A percentile compares a stretch with the other conserved stretches of the same genome.
Conservation (phyloP, 345 rosid genomes). For the Reutealis trisperma region DNA sequence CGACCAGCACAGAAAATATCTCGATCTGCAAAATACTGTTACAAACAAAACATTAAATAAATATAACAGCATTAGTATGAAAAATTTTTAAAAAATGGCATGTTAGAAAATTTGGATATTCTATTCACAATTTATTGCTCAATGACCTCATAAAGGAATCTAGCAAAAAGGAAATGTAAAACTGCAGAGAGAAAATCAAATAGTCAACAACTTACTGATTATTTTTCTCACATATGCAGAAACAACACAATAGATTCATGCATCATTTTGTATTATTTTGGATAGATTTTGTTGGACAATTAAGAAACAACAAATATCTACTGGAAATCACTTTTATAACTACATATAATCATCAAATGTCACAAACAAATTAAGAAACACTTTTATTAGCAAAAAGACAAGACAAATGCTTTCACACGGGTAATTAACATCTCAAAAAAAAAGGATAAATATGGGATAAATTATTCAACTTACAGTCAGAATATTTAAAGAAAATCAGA, state of each 20-base stretch:
- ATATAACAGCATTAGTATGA: background rate
- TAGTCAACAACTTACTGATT: background rate
- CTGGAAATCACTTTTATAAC: background rate
- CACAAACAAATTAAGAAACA: background rate
- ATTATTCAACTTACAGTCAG: background rate
- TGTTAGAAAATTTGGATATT: background rate
- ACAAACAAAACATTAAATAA: constrained; percentile 16
- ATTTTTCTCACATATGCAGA: background rate
- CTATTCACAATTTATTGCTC: background rate
- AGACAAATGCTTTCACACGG: background rate
- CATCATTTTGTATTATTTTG: background rate
- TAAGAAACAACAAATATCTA: background rate
- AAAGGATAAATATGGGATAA: background rate
- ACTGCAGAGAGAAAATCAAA: background rate
- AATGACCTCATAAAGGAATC: background rate
- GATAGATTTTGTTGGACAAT: background rate
- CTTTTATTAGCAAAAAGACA: background rate
- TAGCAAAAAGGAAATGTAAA: background rate
- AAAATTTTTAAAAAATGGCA: background rate
- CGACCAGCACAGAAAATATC: constrained; percentile 99
- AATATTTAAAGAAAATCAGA: background rate
- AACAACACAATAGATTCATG: background rate
- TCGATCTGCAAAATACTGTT: constrained; percentile 97
- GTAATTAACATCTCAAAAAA: background rate
- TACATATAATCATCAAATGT: background rate